Percentiles rank a stretch among this genome's conserved stretches.
phyloP scores from a whole-genome alignment of 495 filamentous ascomycete species.

The Aspergillus kassunensis region DNA sequence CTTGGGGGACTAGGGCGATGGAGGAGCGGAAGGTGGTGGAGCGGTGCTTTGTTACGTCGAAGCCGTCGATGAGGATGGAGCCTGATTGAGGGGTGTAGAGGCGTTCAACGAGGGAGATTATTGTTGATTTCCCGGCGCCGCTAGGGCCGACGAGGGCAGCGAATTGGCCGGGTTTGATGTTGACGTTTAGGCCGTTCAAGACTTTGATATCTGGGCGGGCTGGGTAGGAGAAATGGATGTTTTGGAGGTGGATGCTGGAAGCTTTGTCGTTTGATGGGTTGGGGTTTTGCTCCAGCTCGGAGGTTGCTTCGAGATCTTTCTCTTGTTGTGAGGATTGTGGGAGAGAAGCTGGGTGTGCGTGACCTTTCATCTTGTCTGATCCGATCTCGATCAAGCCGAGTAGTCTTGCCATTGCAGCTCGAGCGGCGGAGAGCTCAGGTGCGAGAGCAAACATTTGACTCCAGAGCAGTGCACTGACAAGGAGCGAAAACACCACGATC shows the following conservation, averaged over 20 bases:
- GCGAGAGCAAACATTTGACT: constrained; percentile 66
- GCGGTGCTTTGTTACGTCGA: constrained; percentile 34
- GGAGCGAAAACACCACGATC: constrained; percentile 56
- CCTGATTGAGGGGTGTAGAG: constrained; percentile 44
- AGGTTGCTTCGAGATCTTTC: constrained; percentile 16
- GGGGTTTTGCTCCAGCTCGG: constrained; percentile 15
- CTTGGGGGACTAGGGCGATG: constrained; percentile 53
- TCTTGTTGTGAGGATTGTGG: constrained; percentile 1
- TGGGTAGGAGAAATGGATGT: constrained; percentile 59
- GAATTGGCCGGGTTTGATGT: constrained; percentile 55
- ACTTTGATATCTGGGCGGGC: constrained; percentile 50
- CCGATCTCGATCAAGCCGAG: constrained; percentile 47
- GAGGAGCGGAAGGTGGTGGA: constrained; percentile 41
- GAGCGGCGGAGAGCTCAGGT: constrained; percentile 55
- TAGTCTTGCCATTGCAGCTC: constrained; percentile 41
- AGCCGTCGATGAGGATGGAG: constrained; percentile 37
- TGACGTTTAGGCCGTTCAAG: constrained; percentile 49
- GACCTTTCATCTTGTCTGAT: constrained; percentile 32
- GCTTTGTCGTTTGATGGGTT: constrained; percentile 25
- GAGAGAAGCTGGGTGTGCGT: neutral
- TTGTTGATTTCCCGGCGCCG: constrained; percentile 60
- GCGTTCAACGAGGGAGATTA: constrained; percentile 56
- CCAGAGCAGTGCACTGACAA: constrained; percentile 57
- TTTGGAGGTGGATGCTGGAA: constrained; percentile 23
- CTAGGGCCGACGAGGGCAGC: constrained; percentile 57